Base-by-base conservation (phyloP, 352 stramenopile genomes). In the Pythium sp. region DNA sequence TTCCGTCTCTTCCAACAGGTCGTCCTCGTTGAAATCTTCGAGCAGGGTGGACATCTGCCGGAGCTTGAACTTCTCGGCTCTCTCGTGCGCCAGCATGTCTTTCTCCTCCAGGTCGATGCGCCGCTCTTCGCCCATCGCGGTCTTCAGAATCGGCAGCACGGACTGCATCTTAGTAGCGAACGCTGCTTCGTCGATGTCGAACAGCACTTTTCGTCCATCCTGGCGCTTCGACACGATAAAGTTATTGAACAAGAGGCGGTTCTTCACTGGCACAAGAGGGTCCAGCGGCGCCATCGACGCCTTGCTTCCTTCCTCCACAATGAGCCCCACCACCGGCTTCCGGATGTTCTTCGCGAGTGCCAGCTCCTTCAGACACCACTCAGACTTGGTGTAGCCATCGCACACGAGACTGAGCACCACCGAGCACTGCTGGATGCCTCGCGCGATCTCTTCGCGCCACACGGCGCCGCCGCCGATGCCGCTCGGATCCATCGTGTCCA, bases 331-430 rank as follows among this genome's bases (percentile, higher is more conserved):
- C 28, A 85, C 79, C 77, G 81, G 82, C 64, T 89, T 92, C 11
- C 83, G 77, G 28, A 91, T 75, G 38, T 84, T 69, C 67, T 92
- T 93, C 18, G 87, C 87, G 9, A 93, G 80, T 5, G 87, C 87
- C 2, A 94, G 76, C 57, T 94, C 87, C 43, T 93, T 93, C 20
- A 94, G 72, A 71, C 87, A 94, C 82, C 84, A 92, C 62, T 92
- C 79, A 12, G 86, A 94, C 41, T 80, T 83, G 6, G 81, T 82
- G 70, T 93, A 94, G 0, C 81, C 81, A 22, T 87, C 82, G 56
- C 81, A 89, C 8, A 94, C 74, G 22, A 94, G 76, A 49, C 82
- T 90, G 14, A 94, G 71, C 36, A 94, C 82, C 1, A 94, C 72
- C 15, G 81, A 87, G 68, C 80, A 89, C 54, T 92, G 90, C 46